Conservation (phyloP, 192 early-diverging fungal species). For the Polychytrium aggregatum region DNA sequence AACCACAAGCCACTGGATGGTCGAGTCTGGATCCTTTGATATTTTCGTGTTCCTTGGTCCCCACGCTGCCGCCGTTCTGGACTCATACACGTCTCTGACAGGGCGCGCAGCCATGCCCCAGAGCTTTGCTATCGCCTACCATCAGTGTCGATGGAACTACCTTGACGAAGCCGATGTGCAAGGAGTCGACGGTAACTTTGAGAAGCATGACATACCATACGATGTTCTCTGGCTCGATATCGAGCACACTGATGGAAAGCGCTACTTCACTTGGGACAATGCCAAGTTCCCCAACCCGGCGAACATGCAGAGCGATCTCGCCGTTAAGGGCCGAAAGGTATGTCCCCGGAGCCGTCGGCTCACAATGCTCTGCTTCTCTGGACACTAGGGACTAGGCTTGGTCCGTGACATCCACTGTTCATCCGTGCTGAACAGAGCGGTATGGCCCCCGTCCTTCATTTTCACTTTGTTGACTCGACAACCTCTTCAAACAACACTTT, state of each 20-base stretch:
- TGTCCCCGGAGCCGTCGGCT: no score
- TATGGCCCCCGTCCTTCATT: no score
- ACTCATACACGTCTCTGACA: conserved; percentile 64
- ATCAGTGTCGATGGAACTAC: conserved; percentile 99
- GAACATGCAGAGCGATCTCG: conserved; percentile 71
- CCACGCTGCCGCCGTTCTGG: conserved; percentile 49
- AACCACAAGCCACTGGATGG: conserved; percentile 82
- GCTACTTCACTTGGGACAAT: conserved; percentile 95
- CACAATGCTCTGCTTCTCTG: no score
- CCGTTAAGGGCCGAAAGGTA: conserved; percentile 65
- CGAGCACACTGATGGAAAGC: conserved; percentile 97
- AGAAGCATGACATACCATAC: conserved; percentile 84
- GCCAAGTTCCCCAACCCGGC: conserved; percentile 80
- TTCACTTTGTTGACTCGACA: no score
- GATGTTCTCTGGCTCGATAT: conserved; percentile 99
- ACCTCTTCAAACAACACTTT: no score
- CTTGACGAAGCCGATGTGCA: conserved; percentile 79
- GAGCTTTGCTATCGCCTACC: conserved; percentile 82
- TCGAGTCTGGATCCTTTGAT: conserved; percentile 85
- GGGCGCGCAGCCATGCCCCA: conserved; percentile 78
- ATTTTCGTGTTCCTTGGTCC: conserved; percentile 76
- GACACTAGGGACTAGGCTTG: no score
- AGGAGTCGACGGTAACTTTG: conserved; percentile 77
- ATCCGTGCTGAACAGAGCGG: no score
- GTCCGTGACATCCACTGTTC: no score